A percentile compares a stretch with the other conserved stretches of the same genome.
Conservation (phyloP, 2,329 filamentous ascomycete species). For the Pseudopyrenochaeta lycopersici region DNA sequence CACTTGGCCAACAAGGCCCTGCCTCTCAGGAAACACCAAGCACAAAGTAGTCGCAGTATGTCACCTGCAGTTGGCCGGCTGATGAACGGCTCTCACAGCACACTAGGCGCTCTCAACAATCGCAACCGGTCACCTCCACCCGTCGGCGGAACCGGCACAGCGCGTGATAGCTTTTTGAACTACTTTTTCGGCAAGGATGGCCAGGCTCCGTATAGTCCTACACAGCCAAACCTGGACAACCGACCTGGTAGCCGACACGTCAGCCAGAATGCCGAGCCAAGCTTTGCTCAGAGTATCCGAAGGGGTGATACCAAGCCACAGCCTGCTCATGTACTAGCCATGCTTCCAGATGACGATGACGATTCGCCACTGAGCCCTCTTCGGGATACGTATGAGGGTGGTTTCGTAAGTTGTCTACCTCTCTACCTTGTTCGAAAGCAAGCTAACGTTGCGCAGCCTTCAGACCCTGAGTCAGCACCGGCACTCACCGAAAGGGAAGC, state of each 20-base stretch:
- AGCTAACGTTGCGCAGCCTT: slow-evolving; percentile 43
- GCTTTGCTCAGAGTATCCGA: slow-evolving; percentile 83
- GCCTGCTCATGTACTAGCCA: slow-evolving; percentile 53
- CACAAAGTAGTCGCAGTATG: slow-evolving; percentile 76
- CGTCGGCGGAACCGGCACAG: slow-evolving; percentile 59
- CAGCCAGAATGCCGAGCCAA: slow-evolving; percentile 80
- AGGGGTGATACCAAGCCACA: slow-evolving; percentile 68
- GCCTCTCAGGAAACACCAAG: slow-evolving; percentile 67
- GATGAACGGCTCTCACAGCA: slow-evolving; percentile 66
- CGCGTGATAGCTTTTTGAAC: slow-evolving; percentile 92
- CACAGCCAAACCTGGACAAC: slow-evolving; percentile 50
- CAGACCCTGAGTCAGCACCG: slow-evolving; percentile 70
- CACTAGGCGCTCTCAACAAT: slow-evolving; percentile 72
- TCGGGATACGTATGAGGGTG: slow-evolving; percentile 58
- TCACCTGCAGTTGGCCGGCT: slow-evolving; percentile 76
- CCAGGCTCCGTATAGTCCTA: slow-evolving; percentile 54
- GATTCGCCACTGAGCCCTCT: slow-evolving; percentile 44
- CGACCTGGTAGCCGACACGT: slow-evolving; percentile 69
- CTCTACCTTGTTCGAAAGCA: background rate
- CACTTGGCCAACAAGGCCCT: slow-evolving; percentile 65
- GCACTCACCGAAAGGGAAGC: slow-evolving; percentile 94
- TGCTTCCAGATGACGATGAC: slow-evolving; percentile 55
- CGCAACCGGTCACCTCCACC: slow-evolving; percentile 70
- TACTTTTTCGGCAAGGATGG: slow-evolving; percentile 99
- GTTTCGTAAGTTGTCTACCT: slow-evolving; percentile 64